Percentiles rank a stretch among this genome's conserved stretches.
Evolutionary conservation across 345 rosid species (phyloP).

Genomic region (Raphanus raphanistrum): DNA sequence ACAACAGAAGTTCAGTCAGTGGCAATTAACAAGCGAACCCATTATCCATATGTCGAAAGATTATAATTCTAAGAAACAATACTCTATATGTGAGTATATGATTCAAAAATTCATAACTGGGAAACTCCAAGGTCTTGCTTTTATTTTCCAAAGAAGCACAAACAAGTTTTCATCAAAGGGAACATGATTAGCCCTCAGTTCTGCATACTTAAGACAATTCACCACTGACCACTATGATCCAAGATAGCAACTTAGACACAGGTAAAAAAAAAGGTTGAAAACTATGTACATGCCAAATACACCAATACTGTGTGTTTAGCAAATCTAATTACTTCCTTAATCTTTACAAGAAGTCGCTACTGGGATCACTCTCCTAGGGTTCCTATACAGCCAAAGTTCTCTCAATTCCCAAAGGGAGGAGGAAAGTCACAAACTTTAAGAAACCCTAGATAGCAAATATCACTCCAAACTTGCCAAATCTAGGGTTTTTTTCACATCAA

Average conservation of each 20-base stretch:
- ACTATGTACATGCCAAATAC: background rate
- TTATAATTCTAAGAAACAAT: background rate
- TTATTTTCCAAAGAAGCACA: background rate
- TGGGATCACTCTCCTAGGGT: background rate
- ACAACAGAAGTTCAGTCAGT: background rate
- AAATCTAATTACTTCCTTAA: background rate
- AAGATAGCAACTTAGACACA: background rate
- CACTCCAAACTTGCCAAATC: conserved; percentile 8
- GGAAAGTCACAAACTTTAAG: background rate
- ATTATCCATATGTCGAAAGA: background rate
- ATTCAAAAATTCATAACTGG: background rate
- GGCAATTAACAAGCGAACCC: background rate
- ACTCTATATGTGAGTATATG: background rate
- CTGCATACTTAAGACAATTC: background rate
- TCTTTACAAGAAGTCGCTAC: background rate
- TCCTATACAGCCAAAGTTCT: background rate
- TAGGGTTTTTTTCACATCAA: conserved; percentile 30
- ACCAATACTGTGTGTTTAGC: background rate
- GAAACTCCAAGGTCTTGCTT: background rate
- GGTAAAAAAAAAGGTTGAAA: background rate
- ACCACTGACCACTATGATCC: background rate
- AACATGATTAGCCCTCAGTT: background rate
- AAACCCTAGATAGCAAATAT: background rate
- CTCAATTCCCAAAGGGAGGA: background rate
- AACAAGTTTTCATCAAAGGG: background rate